Evolutionary conservation across 495 filamentous ascomycete genomes (phyloP).

Genomic region (Articulospora tetracladia): DNA sequence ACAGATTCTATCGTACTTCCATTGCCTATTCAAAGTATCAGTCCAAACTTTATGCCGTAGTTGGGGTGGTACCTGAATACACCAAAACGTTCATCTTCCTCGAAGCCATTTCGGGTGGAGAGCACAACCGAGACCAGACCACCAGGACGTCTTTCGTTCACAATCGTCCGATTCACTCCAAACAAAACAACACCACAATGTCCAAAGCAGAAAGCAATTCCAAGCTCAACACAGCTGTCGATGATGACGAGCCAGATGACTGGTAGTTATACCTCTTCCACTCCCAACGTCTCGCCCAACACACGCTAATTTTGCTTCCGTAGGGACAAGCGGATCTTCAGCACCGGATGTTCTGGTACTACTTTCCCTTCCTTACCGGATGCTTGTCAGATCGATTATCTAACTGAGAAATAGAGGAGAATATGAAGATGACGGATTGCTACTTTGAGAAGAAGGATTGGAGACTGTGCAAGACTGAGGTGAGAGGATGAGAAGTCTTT

Average conservation of each 20-base stretch:
- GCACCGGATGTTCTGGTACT: slow-evolving; percentile 88
- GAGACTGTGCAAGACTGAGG: slow-evolving; percentile 85
- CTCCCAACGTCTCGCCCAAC: slow-evolving; percentile 14
- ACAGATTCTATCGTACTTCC: slow-evolving; percentile 87
- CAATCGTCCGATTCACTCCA: background rate
- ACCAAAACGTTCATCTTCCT: slow-evolving; percentile 78
- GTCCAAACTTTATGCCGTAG: background rate
- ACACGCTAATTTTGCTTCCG: slow-evolving; percentile 16
- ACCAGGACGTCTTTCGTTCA: background rate
- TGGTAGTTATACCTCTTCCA: slow-evolving; percentile 57
- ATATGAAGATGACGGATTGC: slow-evolving; percentile 88
- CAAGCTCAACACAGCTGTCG: slow-evolving; percentile 30
- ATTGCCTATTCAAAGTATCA: slow-evolving; percentile 50
- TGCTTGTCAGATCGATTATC: background rate
- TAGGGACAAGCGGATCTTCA: slow-evolving; percentile 96
- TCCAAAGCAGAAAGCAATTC: slow-evolving; percentile 44
- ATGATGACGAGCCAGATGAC: slow-evolving; percentile 91
- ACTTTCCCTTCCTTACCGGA: background rate
- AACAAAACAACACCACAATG: slow-evolving; percentile 32
- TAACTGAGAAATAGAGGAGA: slow-evolving; percentile 59
- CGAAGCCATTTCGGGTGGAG: slow-evolving; percentile 17
- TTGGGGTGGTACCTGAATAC: slow-evolving; percentile 61
- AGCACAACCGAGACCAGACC: slow-evolving; percentile 6
- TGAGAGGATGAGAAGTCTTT: slow-evolving; percentile 65
- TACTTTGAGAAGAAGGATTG: slow-evolving; percentile 97